Percentiles rank a stretch among this genome's conserved stretches.
Evolutionary conservation across 768 basidiomycete genomes (phyloP).

Genomic region (Phlebiopsis flavidoalba): DNA sequence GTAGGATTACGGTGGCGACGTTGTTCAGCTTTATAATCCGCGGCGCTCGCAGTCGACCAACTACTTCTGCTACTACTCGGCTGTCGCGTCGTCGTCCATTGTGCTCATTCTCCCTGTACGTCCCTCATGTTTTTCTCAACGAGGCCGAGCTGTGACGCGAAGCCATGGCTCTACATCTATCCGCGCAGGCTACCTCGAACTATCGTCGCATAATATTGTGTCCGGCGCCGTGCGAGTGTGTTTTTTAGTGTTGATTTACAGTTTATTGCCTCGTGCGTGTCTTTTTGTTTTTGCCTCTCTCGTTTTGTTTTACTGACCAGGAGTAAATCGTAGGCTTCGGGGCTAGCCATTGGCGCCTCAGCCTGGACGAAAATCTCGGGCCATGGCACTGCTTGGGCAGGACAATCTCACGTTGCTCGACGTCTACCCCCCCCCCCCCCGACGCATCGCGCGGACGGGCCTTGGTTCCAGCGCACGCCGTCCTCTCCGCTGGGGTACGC

Average conservation of each 20-base stretch:
- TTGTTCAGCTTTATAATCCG: constrained; percentile 76
- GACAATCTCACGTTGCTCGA: constrained; percentile 57
- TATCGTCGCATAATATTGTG: constrained; percentile 77
- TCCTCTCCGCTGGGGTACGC: constrained; percentile 68
- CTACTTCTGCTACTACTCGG: constrained; percentile 79
- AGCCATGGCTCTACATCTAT: too few species aligned
- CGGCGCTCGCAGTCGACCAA: constrained; percentile 63
- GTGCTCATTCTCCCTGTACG: constrained; percentile 76
- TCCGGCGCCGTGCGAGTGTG: constrained; percentile 81
- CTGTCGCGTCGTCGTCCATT: constrained; percentile 70
- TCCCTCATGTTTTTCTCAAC: constrained; percentile 10
- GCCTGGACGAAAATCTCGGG: constrained; percentile 56
- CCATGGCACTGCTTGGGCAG: constrained; percentile 37
- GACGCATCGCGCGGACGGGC: constrained; percentile 50
- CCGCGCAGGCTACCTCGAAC: constrained; percentile 68
- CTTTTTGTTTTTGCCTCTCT: background rate
- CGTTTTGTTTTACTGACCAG: too few species aligned
- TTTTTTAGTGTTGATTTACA: constrained; percentile 76
- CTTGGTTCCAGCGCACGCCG: constrained; percentile 74
- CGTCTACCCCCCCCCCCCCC: too few species aligned
- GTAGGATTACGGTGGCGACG: constrained; percentile 72
- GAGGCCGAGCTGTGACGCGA: too few species aligned
- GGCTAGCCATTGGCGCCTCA: constrained; percentile 74
- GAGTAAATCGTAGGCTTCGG: constrained; percentile 50
- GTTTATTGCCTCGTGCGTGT: constrained; percentile 49